phyloP scores from a whole-genome alignment of 352 stramenopile species.

The Phytophthora lateralis region DNA sequence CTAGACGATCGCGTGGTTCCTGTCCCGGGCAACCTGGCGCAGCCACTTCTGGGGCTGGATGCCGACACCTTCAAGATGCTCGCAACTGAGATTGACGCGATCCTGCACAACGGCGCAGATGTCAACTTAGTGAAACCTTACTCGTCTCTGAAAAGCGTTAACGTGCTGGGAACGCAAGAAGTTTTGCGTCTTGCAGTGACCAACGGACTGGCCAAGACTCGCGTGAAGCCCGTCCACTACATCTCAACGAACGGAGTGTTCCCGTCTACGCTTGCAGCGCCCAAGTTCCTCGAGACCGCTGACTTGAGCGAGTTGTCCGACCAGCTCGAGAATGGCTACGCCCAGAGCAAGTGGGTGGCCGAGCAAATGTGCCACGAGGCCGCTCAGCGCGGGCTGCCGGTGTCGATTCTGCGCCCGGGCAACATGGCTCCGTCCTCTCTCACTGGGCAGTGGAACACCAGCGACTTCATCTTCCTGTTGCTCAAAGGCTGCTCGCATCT shows the following conservation, averaged over 20 bases:
- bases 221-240: conserved; percentile 88
- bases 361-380: conserved; percentile 89
- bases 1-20: conserved; percentile 75
- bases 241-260: conserved; percentile 94
- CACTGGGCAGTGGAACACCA: conserved; percentile 82
- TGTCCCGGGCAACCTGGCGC: conserved; percentile 77
- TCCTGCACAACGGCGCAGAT: conserved; percentile 92
- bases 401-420: conserved; percentile 87
- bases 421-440: conserved; percentile 85
- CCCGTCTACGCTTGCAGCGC: conserved; percentile 44
- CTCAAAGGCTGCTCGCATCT: conserved; percentile 80
- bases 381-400: conserved; percentile 75
- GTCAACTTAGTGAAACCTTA: conserved; percentile 94
- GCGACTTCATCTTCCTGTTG: conserved; percentile 92
- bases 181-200: conserved; percentile 87
- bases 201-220: conserved; percentile 75
- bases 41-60: conserved; percentile 82
- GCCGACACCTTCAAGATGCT: conserved; percentile 88
- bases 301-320: conserved; percentile 63
- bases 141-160: conserved; percentile 83
- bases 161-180: conserved; percentile 91
- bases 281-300: conserved; percentile 54
- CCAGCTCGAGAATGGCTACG: conserved; percentile 82
- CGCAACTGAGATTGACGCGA: conserved; percentile 86
- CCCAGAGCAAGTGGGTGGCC: conserved; percentile 92